phyloP scores from a whole-genome alignment of 352 stramenopile species.

The Globisporangium nodosum region DNA sequence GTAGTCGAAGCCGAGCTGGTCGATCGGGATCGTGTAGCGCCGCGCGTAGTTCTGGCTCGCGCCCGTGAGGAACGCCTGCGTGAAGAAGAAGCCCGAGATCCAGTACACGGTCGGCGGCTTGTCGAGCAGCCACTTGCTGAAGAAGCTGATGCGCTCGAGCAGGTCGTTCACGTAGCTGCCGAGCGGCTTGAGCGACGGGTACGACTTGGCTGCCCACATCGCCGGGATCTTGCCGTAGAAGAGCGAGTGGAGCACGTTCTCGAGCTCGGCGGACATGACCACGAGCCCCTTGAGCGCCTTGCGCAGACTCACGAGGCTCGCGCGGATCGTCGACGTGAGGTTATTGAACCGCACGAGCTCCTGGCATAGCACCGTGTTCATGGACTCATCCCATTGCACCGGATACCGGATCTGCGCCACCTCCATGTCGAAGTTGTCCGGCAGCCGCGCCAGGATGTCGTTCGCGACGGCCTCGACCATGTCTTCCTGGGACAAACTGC shows the following conservation, averaged over 20 bases:
- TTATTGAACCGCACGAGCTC: conserved; percentile 94
- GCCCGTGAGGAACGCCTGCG: conserved; percentile 93
- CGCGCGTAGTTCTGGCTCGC: conserved; percentile 93
- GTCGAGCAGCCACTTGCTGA: conserved; percentile 87
- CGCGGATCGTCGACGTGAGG: conserved; percentile 84
- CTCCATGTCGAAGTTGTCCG: conserved; percentile 92
- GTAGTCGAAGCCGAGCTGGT: conserved; percentile 76
- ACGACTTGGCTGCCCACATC: conserved; percentile 88
- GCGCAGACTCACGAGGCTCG: conserved; percentile 78
- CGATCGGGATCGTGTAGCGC: conserved; percentile 91
- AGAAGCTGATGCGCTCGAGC: conserved; percentile 88
- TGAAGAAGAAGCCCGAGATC: conserved; percentile 96
- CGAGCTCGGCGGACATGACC: conserved; percentile 92
- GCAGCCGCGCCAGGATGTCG: conserved; percentile 84
- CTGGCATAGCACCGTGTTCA: conserved; percentile 93
- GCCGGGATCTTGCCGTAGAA: conserved; percentile 91
- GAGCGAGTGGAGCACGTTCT: conserved; percentile 90
- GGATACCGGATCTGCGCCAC: conserved; percentile 89
- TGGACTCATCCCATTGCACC: conserved; percentile 89
- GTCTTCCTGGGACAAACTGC: conserved; percentile 80
- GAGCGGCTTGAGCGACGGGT: conserved; percentile 92
- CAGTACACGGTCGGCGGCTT: conserved; percentile 89
- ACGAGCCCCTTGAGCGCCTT: conserved; percentile 91
- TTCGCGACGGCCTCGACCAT: conserved; percentile 83
- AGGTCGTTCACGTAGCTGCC: conserved; percentile 89